These are phyloP conservation scores for Juglanconis oblonga DNA, from an alignment of 2,329 filamentous ascomycete species.

Conservation along the genomic window DNA sequence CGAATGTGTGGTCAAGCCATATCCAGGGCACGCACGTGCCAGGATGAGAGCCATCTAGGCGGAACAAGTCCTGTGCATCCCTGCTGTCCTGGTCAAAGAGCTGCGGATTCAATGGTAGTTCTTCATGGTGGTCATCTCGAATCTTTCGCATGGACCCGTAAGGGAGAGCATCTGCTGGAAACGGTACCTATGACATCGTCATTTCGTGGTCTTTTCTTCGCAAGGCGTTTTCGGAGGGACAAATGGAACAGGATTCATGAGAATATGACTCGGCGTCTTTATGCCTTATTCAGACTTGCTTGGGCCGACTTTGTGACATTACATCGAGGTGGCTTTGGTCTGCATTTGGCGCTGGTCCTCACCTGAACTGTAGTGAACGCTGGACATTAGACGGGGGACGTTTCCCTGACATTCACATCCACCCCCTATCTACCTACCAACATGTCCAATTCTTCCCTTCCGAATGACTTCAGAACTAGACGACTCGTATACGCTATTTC, in stretches of 20 bases:
- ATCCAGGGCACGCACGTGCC: not conserved
- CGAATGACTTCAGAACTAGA: not conserved
- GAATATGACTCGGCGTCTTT: not conserved
- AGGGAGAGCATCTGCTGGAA: not conserved
- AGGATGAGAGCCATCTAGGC: not conserved
- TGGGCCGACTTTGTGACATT: not conserved
- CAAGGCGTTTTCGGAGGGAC: slow-evolving; percentile 7
- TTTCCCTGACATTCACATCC: no score
- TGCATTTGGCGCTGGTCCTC: not conserved
- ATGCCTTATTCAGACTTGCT: not conserved
- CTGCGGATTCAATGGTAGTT: not conserved
- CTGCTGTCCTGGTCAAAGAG: not conserved
- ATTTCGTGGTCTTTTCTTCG: slow-evolving; percentile 4
- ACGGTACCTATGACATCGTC: not conserved
- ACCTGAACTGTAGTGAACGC: not conserved
- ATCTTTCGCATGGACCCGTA: not conserved
- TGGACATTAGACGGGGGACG: not conserved
- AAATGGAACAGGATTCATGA: not conserved
- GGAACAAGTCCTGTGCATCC: not conserved
- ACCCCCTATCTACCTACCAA: no score
- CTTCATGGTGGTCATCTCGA: not conserved
- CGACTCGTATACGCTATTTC: not conserved
- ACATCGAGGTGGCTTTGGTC: not conserved
- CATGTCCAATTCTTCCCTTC: not conserved
- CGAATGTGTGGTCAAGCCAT: not conserved